Evolutionary conservation across 2,329 filamentous ascomycete species (phyloP), one percentile per base, ranked within the genome.

Genomic region (Periconia digitata): DNA sequence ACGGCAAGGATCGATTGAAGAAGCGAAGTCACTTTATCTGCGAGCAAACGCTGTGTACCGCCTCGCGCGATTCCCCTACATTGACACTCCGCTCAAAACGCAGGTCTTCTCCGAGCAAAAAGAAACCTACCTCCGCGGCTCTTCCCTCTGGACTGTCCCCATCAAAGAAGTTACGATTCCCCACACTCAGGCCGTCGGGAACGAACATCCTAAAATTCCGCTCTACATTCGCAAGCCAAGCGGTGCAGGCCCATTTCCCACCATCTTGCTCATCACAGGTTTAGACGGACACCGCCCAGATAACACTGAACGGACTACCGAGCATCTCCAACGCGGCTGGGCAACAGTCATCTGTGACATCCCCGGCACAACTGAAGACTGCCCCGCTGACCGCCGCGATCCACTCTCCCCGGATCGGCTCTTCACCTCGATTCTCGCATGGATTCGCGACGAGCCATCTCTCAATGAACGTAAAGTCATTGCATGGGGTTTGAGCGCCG

Each of bases 31-130:
- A 12, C 69, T 86, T 2, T 89, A 85, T 64, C 76, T 88, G n/a
- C 83, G 87, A 18, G 85, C 85, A 5, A 86, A 86, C 18, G 83
- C 85, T n/a, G 76, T 90, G 7, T 85, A 85, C 64, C 79, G 87
- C 41, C 87, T 90, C 52, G 81, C 86, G 0, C 80, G 87, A 13
- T 90, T 90, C 63, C 86, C 87, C 2, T 76, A 75, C 24, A 76
- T 76, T 23, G 68, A 74, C 5, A 76, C 74, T 0, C 63, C 64
- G 2, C 67, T 74, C 43, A 76, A 90, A 69, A 79, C 80, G 59
- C 62, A 74, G 15, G 85, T 85, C 2, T 90, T 85, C 78, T 74
- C 81, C 58, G 74, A 79, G 54, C 85, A 89, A 62, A 89, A 89
- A 66, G 64, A 75, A 22, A 78, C 80, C 0, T 88, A 87, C 56